Evolutionary conservation across 139 green algal genomes (phyloP).

Genomic region (Micractinium sp.): DNA sequence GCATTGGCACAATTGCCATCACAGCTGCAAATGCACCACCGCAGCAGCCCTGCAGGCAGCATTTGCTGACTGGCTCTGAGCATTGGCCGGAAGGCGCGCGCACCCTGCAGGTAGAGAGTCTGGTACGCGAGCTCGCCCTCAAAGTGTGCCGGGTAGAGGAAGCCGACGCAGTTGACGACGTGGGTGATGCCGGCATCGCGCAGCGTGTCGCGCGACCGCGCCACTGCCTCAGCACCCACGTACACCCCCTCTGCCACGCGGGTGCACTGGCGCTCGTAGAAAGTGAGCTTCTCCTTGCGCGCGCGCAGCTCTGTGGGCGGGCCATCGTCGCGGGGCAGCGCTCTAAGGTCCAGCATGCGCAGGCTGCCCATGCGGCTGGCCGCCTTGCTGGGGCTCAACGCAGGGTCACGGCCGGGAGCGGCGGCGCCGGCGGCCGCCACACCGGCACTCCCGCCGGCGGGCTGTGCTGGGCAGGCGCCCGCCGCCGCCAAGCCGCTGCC

Average conservation of each 20-base stretch:
- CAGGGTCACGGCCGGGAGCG: background rate
- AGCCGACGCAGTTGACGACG: conserved; percentile 96
- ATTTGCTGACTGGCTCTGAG: background rate
- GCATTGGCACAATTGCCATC: background rate
- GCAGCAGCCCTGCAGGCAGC: background rate
- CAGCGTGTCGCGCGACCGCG: conserved; percentile 75
- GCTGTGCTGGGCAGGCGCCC: background rate
- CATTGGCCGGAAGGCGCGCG: background rate
- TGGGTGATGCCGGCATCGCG: conserved; percentile 85
- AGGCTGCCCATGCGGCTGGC: conserved; percentile 16
- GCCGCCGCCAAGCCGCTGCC: background rate
- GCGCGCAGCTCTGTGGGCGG: conserved; percentile 70
- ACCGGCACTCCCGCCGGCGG: too few relatives aligned
- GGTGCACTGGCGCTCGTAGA: conserved; percentile 80
- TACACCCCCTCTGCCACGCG: conserved; percentile 82
- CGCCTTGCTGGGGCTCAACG: conserved; percentile 28
- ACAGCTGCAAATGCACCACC: background rate
- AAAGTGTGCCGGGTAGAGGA: conserved; percentile 91
- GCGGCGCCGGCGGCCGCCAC: background rate
- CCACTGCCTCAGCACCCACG: conserved; percentile 88
- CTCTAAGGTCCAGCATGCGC: conserved; percentile 42
- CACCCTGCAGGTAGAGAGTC: conserved; percentile 91
- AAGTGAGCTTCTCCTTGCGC: conserved; percentile 73
- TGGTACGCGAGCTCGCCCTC: conserved; percentile 85
- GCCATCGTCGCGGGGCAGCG: conserved; percentile 61